Evolutionary conservation across 208 protist genomes (phyloP).

Genomic region (Leishmania tarentolae): DNA sequence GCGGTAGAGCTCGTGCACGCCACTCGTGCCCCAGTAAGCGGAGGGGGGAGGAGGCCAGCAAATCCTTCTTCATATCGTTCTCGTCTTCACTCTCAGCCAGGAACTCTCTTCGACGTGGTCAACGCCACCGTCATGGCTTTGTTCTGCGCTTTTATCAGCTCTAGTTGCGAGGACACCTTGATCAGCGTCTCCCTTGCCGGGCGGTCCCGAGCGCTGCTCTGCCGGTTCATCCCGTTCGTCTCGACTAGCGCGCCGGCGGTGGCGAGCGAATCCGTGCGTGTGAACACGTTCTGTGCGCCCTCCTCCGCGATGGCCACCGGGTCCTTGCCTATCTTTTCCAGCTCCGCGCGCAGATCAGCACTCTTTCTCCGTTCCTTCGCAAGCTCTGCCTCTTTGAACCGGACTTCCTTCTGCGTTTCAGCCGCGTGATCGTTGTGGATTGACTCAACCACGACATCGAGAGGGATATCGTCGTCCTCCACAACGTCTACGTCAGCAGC

Average conservation of each 20-base stretch:
- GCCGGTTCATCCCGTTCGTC: constrained; percentile 1
- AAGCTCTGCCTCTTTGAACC: constrained; percentile 19
- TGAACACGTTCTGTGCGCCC: background rate
- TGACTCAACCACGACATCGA: constrained; percentile 41
- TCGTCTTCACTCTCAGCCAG: background rate
- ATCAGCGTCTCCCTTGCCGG: constrained; percentile 14
- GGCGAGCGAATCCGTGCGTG: background rate
- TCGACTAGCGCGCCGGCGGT: background rate
- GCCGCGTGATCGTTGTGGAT: constrained; percentile 36
- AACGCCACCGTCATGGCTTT: constrained; percentile 2
- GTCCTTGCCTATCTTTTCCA: constrained; percentile 10
- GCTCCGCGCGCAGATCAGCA: constrained; percentile 19
- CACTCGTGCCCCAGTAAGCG: background rate
- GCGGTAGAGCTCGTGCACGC: background rate
- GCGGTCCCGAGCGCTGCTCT: constrained; percentile 14
- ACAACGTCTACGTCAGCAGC: constrained; percentile 6
- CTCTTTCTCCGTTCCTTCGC: constrained; percentile 14
- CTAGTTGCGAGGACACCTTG: constrained; percentile 6
- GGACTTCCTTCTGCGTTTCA: constrained; percentile 7
- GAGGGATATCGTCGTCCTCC: constrained; percentile 21
- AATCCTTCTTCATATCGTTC: background rate
- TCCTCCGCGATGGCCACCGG: constrained; percentile 13
- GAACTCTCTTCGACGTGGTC: background rate
- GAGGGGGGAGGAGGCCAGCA: background rate
- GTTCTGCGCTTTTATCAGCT: constrained; percentile 13